Percentiles rank a stretch among this genome's conserved stretches.
These are phyloP conservation scores for Paraurostyla sp. DNA, from an alignment of 73 alveolate genomes.

Conservation along the genomic window DNA sequence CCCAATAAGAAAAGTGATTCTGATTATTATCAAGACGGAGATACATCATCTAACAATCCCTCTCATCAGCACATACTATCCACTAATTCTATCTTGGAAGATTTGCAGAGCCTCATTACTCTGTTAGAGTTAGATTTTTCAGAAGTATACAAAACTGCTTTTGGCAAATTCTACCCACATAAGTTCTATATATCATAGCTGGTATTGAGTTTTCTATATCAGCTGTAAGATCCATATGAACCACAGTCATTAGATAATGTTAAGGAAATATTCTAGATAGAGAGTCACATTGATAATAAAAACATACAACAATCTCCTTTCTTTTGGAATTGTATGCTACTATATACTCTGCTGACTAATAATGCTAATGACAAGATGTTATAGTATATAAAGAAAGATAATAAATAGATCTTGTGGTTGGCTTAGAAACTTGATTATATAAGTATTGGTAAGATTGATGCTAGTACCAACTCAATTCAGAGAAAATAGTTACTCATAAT, in stretches of 20 bases:
- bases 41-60: slow-evolving; percentile 17
- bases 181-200: slow-evolving; percentile 42
- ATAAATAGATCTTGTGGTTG: too few relatives aligned
- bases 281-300: too few relatives aligned
- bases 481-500: not conserved
- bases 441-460: not conserved
- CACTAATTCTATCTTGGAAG: slow-evolving; percentile 44
- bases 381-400: too few relatives aligned
- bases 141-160: slow-evolving; percentile 43
- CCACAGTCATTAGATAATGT: not conserved
- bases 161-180: slow-evolving; percentile 52
- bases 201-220: not conserved
- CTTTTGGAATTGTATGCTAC: slow-evolving; percentile 18
- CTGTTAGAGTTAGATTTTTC: slow-evolving; percentile 54
- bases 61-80: not conserved
- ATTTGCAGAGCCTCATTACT: slow-evolving; percentile 7
- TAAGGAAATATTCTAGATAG: slow-evolving; percentile 16
- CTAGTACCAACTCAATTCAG: too few relatives aligned
- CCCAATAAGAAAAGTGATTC: slow-evolving; percentile 12
- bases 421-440: not conserved
- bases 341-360: not conserved
- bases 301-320: not conserved
- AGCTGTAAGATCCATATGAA: slow-evolving; percentile 2
- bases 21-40: too few relatives aligned
- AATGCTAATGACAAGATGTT: not conserved